Conservation (phyloP, 805 yeast genomes). For the Lipomyces starkeyi region DNA sequence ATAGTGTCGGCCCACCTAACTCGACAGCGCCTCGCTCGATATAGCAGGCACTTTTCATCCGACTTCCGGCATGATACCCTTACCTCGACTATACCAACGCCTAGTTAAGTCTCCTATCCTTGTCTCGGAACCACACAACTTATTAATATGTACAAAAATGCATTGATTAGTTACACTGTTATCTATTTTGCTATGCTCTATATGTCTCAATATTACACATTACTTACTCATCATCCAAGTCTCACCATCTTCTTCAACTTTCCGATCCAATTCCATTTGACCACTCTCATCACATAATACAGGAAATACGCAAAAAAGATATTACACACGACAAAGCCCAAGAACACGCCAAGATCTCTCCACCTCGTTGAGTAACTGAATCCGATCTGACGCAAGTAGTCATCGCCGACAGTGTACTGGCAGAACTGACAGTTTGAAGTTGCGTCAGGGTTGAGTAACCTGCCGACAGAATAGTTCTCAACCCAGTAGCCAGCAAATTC, state of each 20-base stretch:
- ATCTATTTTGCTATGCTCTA: neutral
- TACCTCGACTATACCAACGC: neutral
- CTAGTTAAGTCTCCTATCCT: no score
- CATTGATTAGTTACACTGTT: neutral
- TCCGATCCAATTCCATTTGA: neutral
- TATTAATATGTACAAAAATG: neutral
- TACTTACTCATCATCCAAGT: neutral
- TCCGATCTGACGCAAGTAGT: conserved; percentile 54
- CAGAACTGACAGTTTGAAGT: conserved; percentile 66
- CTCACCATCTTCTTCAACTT: conserved; percentile 4
- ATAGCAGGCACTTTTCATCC: neutral
- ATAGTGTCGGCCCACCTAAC: neutral
- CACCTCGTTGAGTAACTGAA: conserved; percentile 50
- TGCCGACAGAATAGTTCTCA: conserved; percentile 50
- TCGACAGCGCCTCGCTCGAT: neutral
- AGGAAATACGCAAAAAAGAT: conserved; percentile 2
- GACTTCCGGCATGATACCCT: neutral
- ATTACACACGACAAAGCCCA: conserved; percentile 56
- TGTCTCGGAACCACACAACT: no score
- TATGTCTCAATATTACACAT: neutral
- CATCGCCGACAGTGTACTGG: conserved; percentile 60
- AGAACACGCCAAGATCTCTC: conserved; percentile 64
- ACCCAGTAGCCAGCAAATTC: conserved; percentile 62
- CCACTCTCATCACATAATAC: conserved; percentile 13
- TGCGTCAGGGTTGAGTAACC: conserved; percentile 51